These are phyloP conservation scores for Verbena officinalis DNA, from an alignment of 257 asterid genomes.

Conservation along the genomic window DNA sequence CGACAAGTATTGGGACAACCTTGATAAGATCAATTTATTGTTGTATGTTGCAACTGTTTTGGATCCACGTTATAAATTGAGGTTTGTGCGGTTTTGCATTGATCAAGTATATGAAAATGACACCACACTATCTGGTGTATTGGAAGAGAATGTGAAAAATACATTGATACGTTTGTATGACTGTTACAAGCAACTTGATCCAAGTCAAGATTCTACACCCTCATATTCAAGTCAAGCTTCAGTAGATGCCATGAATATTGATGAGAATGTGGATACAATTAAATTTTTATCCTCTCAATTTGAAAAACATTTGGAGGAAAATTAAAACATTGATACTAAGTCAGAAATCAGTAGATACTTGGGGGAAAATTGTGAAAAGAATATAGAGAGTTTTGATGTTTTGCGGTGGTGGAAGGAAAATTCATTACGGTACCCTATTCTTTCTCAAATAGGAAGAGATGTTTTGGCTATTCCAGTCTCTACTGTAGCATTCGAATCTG, in stretches of 20 bases:
- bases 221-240: not conserved
- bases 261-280: not conserved
- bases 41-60: too few relatives aligned
- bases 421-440: not conserved
- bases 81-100: too few relatives aligned
- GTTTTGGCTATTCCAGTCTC: conserved; percentile 1
- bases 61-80: too few relatives aligned
- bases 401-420: conserved; percentile 16
- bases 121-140: too few relatives aligned
- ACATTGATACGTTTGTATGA: not conserved
- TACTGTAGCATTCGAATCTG: too few relatives aligned
- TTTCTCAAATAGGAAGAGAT: conserved; percentile 15
- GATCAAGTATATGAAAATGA: too few relatives aligned
- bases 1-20: too few relatives aligned
- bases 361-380: conserved; percentile 1
- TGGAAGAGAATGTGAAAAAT: not conserved
- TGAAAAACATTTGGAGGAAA: conserved; percentile 1
- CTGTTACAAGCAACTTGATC: not conserved
- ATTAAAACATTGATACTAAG: not conserved
- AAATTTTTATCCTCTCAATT: conserved; percentile 1
- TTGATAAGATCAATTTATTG: too few relatives aligned
- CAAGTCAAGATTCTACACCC: not conserved
- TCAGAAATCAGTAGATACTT: not conserved
- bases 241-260: not conserved
- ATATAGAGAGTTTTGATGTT: conserved; percentile 2